Conservation (phyloP, 768 basidiomycete genomes). For the Auricularia heimuer region DNA sequence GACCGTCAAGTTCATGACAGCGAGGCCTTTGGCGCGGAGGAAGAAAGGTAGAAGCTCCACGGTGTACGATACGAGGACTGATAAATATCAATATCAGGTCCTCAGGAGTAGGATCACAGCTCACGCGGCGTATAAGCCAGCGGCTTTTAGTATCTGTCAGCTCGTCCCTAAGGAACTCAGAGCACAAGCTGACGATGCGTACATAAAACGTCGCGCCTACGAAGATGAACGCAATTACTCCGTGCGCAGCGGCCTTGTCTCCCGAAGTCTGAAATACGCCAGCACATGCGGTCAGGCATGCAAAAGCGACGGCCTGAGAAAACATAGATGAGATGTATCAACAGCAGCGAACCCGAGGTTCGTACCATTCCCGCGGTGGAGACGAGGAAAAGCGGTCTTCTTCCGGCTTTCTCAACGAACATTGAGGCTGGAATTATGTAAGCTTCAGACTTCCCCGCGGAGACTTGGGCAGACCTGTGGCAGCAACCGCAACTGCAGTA, state of each 20-base stretch:
- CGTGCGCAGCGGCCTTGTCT: constrained; percentile 18
- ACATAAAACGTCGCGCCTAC: constrained; percentile 2
- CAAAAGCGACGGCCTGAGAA: constrained; percentile 13
- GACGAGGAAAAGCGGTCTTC: constrained; percentile 16
- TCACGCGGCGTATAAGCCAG: neutral
- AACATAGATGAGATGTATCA: no score
- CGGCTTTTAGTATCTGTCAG: neutral
- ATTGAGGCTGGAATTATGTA: constrained; percentile 20
- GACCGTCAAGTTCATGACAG: constrained; percentile 7
- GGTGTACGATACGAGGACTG: constrained; percentile 10
- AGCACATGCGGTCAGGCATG: constrained; percentile 15
- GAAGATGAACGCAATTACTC: constrained; percentile 23
- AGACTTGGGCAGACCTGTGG: constrained; percentile 4
- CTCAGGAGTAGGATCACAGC: neutral
- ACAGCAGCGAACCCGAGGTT: no score
- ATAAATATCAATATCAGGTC: neutral
- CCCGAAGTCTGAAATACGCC: constrained; percentile 10
- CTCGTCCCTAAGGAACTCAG: no score
- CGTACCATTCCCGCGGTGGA: constrained; percentile 19
- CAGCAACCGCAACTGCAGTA: constrained; percentile 6
- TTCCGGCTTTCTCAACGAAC: constrained; percentile 22
- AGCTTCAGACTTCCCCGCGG: constrained; percentile 20
- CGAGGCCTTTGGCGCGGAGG: constrained; percentile 23
- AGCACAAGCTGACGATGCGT: no score
- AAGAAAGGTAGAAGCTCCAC: constrained; percentile 25